These are phyloP conservation scores for Amanita thiersii DNA, from an alignment of 768 basidiomycete species.

Conservation along the genomic window DNA sequence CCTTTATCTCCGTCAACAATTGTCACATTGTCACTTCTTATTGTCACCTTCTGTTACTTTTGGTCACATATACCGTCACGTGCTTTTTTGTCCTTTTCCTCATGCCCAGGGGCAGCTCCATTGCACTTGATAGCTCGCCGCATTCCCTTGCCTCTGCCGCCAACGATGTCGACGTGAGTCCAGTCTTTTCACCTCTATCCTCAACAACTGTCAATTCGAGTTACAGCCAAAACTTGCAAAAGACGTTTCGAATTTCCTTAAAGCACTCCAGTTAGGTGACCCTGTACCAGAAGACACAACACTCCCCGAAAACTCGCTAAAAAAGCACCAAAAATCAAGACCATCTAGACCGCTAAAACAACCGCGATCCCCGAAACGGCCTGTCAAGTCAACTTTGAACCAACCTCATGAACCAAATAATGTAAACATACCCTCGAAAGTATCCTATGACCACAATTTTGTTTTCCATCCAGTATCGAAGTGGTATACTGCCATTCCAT, in stretches of 20 bases:
- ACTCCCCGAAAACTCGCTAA: slow-evolving; percentile 1
- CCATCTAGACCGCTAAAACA: too few species aligned
- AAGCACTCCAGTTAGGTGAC: slow-evolving; percentile 25
- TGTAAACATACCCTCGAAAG: slow-evolving; percentile 24
- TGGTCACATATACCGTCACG: too few species aligned
- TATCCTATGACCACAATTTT: slow-evolving; percentile 28
- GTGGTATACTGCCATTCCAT: slow-evolving; percentile 46
- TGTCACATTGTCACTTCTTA: too few species aligned
- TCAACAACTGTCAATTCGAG: neutral
- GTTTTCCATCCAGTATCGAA: slow-evolving; percentile 33
- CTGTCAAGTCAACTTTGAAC: too few species aligned
- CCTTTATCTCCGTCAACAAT: too few species aligned
- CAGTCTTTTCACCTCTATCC: neutral
- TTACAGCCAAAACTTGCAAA: slow-evolving; percentile 31
- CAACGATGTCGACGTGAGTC: slow-evolving; percentile 7
- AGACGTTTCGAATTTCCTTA: slow-evolving; percentile 40
- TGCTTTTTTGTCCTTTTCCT: too few species aligned
- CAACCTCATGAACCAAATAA: slow-evolving; percentile 13
- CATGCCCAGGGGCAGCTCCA: too few species aligned
- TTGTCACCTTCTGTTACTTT: too few species aligned
- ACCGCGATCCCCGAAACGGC: too few species aligned
- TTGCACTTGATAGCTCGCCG: too few species aligned
- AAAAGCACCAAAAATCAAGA: too few species aligned
- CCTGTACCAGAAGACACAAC: slow-evolving; percentile 10
- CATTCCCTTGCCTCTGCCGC: slow-evolving; percentile 3